phyloP scores from a whole-genome alignment of 2,329 filamentous ascomycete species.

The Colletotrichum theobromicola region DNA sequence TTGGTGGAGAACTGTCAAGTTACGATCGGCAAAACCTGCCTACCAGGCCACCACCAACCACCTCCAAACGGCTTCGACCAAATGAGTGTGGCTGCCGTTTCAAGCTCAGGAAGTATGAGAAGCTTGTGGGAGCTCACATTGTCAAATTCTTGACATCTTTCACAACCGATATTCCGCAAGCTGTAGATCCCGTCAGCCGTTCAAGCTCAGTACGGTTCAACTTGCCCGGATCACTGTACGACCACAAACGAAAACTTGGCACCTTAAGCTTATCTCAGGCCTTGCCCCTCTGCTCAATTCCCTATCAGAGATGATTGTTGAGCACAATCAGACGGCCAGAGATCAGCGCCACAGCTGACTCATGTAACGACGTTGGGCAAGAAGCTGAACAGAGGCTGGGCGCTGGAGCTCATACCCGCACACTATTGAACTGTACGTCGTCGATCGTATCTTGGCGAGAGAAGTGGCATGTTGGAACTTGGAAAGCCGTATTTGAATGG shows the following conservation, averaged over 20 bases:
- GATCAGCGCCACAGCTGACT: background rate
- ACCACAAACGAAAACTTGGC: background rate
- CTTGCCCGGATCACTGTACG: background rate
- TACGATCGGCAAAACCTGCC: background rate
- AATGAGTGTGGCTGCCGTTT: background rate
- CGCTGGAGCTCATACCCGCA: background rate
- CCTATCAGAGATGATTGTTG: accelerated
- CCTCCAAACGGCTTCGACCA: background rate
- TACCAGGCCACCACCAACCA: background rate
- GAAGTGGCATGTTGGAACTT: background rate
- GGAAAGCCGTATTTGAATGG: background rate
- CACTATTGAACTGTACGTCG: background rate
- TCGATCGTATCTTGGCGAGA: background rate
- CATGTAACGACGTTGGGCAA: background rate
- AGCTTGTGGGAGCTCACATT: background rate
- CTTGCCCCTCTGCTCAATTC: background rate
- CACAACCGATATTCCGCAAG: too few species aligned
- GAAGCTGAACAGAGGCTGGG: background rate
- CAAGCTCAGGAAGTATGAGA: background rate
- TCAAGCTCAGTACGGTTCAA: background rate
- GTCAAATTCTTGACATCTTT: background rate
- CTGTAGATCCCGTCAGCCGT: too few species aligned
- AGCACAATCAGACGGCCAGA: background rate
- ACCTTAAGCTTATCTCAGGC: accelerated
- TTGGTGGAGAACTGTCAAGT: background rate